Conservation (phyloP, 345 rosid species). For the Camelina neglecta region DNA sequence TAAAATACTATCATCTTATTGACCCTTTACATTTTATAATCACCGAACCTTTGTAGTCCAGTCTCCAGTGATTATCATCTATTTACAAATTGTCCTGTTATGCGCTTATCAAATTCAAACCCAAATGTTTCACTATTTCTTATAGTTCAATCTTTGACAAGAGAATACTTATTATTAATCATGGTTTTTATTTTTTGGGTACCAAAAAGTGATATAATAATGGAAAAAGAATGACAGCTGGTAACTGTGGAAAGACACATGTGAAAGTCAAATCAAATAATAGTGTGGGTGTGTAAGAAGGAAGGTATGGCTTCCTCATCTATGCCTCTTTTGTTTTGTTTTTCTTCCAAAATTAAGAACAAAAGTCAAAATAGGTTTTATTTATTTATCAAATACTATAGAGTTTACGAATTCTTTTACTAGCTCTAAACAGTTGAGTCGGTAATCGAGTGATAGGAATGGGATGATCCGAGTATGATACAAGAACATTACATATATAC, state of each 20-base stretch:
- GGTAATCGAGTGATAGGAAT: background rate
- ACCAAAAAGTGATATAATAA: slow-evolving; percentile 5
- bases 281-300: slow-evolving; percentile 16
- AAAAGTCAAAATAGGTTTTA: background rate
- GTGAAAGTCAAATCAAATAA: slow-evolving; percentile 44
- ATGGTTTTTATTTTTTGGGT: background rate
- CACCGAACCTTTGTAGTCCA: background rate
- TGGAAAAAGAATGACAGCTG: slow-evolving; percentile 38
- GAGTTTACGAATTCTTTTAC: background rate
- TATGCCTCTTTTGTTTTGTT: background rate
- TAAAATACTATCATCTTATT: too few relatives aligned
- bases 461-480: background rate
- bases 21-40: background rate
- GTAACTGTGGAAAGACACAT: slow-evolving; percentile 39
- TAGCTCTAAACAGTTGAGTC: background rate
- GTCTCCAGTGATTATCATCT: background rate
- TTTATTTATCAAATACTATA: background rate
- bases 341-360: background rate
- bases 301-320: slow-evolving; percentile 41
- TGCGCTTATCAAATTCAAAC: background rate
- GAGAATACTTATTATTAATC: background rate
- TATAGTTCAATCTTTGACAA: background rate
- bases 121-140: background rate
- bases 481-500: background rate
- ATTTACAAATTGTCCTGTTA: background rate